A percentile compares a stretch with the other conserved stretches of the same genome.
These are phyloP conservation scores for Chaetomiaceae sp. DNA, from an alignment of 2,329 filamentous ascomycete genomes.

Conservation along the genomic window DNA sequence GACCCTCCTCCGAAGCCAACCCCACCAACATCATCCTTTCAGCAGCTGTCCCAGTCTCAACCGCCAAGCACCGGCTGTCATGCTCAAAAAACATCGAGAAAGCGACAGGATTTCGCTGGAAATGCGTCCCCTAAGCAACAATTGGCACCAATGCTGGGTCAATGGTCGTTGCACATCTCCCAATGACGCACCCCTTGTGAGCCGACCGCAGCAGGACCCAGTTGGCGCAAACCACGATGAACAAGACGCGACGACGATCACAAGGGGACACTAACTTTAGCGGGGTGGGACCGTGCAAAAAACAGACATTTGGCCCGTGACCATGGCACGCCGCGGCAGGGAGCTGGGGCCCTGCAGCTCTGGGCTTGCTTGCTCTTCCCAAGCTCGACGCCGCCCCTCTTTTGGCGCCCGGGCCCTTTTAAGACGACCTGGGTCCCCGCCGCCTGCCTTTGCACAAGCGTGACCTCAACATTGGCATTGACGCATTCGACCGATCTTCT, in stretches of 20 bases:
- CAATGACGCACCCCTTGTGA: constrained; percentile 7
- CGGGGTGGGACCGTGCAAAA: constrained; percentile 12
- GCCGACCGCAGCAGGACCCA: not conserved
- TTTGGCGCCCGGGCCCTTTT: constrained; percentile 11
- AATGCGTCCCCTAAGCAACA: not conserved
- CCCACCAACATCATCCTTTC: constrained; percentile 7
- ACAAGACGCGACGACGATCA: not conserved
- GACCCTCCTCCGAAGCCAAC: constrained; percentile 3
- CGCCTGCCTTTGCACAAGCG: constrained; percentile 3
- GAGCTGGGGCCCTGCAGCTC: constrained; percentile 5
- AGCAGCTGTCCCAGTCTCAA: not conserved
- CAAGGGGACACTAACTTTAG: constrained; percentile 8
- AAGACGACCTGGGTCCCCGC: constrained; percentile 12
- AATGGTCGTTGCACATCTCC: not conserved
- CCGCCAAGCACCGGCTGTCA: not conserved
- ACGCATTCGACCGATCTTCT: not conserved
- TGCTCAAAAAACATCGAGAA: not conserved
- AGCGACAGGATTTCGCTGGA: not conserved
- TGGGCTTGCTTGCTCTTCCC: too few relatives aligned
- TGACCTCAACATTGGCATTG: constrained; percentile 6
- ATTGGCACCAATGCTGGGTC: not conserved
- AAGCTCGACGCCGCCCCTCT: constrained; percentile 10
- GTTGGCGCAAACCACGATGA: not conserved
- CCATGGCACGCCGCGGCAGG: constrained; percentile 9
- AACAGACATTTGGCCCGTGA: constrained; percentile 14